These are phyloP conservation scores for Astraeus odoratus DNA, from an alignment of 768 basidiomycete species.

Conservation along the genomic window DNA sequence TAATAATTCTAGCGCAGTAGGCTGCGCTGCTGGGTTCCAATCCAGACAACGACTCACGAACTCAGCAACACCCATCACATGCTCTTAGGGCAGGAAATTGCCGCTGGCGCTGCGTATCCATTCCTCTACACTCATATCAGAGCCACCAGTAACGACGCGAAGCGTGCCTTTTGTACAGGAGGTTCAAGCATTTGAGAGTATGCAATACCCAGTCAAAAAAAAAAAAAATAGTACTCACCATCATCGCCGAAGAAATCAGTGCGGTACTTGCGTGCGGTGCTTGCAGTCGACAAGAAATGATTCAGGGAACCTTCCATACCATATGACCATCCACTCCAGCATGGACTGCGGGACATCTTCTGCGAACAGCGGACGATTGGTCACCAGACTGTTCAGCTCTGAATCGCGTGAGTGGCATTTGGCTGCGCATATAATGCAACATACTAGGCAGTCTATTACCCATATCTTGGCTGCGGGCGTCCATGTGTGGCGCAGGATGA, in stretches of 20 bases:
- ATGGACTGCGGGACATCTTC: conserved; percentile 13
- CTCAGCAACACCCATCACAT: neutral
- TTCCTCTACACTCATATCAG: neutral
- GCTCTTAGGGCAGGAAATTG: too few relatives aligned
- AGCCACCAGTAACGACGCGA: neutral
- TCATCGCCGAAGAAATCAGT: conserved; percentile 2
- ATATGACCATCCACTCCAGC: conserved; percentile 13
- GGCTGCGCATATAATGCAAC: neutral
- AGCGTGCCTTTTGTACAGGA: neutral
- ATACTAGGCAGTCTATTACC: conserved; percentile 22
- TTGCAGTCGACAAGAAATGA: too few relatives aligned
- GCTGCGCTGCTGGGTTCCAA: too few relatives aligned
- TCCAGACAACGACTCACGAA: neutral
- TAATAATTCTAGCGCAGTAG: too few relatives aligned
- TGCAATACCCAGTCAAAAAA: too few relatives aligned
- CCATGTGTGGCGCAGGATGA: conserved; percentile 18
- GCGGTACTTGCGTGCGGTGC: conserved; percentile 6
- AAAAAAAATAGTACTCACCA: neutral
- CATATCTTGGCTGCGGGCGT: conserved; percentile 20
- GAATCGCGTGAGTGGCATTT: too few relatives aligned
- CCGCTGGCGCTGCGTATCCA: too few relatives aligned
- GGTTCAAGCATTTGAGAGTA: neutral
- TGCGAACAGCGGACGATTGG: neutral
- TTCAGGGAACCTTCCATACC: conserved; percentile 12
- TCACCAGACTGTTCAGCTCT: neutral